phyloP scores from a whole-genome alignment of 2,329 filamentous ascomycete genomes.

The Hypoxylon sp. region DNA sequence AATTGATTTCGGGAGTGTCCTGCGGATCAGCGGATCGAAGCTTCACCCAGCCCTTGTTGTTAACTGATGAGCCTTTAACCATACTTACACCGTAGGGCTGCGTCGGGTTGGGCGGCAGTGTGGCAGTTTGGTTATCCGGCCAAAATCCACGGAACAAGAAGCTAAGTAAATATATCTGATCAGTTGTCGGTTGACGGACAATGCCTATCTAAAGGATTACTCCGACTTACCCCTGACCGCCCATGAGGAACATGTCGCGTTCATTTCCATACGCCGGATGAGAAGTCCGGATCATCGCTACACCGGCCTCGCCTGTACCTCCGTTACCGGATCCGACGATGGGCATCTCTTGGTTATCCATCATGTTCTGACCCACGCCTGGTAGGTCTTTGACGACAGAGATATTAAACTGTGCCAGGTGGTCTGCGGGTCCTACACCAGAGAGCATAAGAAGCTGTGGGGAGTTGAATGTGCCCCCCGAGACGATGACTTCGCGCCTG shows the following conservation, averaged over 20 bases:
- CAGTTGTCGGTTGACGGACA: too few relatives aligned
- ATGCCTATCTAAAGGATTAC: too few relatives aligned
- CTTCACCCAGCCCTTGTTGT: slow-evolving; percentile 68
- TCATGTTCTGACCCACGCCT: slow-evolving; percentile 69
- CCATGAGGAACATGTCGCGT: slow-evolving; percentile 40
- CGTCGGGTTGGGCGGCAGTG: slow-evolving; percentile 44
- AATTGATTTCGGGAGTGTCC: slow-evolving; percentile 72
- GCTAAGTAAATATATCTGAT: too few relatives aligned
- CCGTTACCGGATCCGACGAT: slow-evolving; percentile 44
- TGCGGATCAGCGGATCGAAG: slow-evolving; percentile 70
- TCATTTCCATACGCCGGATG: slow-evolving; percentile 28
- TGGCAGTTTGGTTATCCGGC: slow-evolving; percentile 34
- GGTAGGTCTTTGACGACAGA: slow-evolving; percentile 64
- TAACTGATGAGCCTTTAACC: slow-evolving; percentile 58
- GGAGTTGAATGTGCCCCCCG: slow-evolving; percentile 53
- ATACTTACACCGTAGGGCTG: slow-evolving; percentile 52
- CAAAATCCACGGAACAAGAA: too few relatives aligned
- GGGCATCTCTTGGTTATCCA: slow-evolving; percentile 55
- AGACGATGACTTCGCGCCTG: slow-evolving; percentile 54
- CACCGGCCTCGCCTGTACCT: slow-evolving; percentile 1
- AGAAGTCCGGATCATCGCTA: slow-evolving; percentile 47
- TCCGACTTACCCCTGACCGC: slow-evolving; percentile 41
- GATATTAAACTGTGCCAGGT: slow-evolving; percentile 56
- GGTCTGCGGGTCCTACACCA: slow-evolving; percentile 51
- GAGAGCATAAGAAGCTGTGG: slow-evolving; percentile 55